Evolutionary conservation across 352 stramenopile species (phyloP).

Genomic region (Pythium periplocum): DNA sequence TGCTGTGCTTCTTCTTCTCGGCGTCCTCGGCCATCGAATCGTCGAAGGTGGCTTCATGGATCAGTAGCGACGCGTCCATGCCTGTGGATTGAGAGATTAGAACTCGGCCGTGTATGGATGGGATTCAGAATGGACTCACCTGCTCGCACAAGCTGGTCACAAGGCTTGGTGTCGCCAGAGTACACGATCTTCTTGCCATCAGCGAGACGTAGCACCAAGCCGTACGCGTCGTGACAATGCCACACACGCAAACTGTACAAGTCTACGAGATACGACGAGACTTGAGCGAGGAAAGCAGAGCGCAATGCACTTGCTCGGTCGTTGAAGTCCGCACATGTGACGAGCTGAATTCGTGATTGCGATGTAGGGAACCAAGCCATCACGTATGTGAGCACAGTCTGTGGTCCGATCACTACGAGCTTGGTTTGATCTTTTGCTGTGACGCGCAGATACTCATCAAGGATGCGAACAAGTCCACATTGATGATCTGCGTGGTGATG

Average conservation of each 20-base stretch:
- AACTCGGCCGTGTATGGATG: too few relatives aligned
- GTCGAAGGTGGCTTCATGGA: constrained; percentile 98
- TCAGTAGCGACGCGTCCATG: constrained; percentile 76
- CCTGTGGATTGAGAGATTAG: constrained; percentile 2
- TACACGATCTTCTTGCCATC: constrained; percentile 77
- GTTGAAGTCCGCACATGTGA: constrained; percentile 56
- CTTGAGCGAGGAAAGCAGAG: constrained; percentile 20
- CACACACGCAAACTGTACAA: constrained; percentile 65
- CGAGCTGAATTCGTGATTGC: constrained; percentile 22
- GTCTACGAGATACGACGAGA: constrained; percentile 24
- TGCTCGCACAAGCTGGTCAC: constrained; percentile 50
- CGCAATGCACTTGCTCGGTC: constrained; percentile 20
- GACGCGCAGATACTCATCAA: constrained; percentile 56
- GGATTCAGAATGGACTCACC: too few relatives aligned
- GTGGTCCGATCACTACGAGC: constrained; percentile 44
- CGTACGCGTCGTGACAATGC: constrained; percentile 80
- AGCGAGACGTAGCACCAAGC: constrained; percentile 50
- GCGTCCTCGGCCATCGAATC: constrained; percentile 93
- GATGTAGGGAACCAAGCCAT: constrained; percentile 36
- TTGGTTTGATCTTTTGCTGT: neutral
- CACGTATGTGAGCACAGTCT: constrained; percentile 57
- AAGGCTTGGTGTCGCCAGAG: constrained; percentile 93
- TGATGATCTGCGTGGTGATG: constrained; percentile 97
- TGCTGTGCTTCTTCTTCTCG: constrained; percentile 91
- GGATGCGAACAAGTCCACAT: constrained; percentile 90